These are phyloP conservation scores for Dryas drummondii DNA, from an alignment of 306 rosid genomes.

Conservation along the genomic window DNA sequence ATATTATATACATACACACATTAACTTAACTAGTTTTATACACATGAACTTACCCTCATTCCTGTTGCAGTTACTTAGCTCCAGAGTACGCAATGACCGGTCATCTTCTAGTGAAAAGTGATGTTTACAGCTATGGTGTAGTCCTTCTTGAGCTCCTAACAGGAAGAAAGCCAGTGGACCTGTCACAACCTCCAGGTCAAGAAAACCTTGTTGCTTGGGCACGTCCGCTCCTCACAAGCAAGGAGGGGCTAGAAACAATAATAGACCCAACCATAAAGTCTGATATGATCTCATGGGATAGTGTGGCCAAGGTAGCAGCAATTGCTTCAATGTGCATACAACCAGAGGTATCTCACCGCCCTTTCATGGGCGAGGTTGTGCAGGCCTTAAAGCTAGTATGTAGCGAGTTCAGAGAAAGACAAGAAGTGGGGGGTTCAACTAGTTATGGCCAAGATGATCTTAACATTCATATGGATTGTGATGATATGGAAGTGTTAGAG, in stretches of 20 bases:
- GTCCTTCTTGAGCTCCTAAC: slow-evolving; percentile 93
- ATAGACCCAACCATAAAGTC: slow-evolving; percentile 66
- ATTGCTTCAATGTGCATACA: slow-evolving; percentile 98
- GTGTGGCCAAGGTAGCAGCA: slow-evolving; percentile 81
- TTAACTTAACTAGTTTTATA: background rate
- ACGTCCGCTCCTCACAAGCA: slow-evolving; percentile 81
- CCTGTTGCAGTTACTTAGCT: slow-evolving; percentile 77
- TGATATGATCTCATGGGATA: slow-evolving; percentile 43
- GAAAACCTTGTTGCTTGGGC: slow-evolving; percentile 92
- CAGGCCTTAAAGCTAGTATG: slow-evolving; percentile 96
- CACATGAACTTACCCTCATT: background rate
- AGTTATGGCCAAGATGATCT: slow-evolving; percentile 47
- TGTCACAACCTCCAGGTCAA: slow-evolving; percentile 89
- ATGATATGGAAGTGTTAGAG: slow-evolving; percentile 18
- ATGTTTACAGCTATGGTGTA: slow-evolving; percentile 96
- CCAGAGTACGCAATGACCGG: slow-evolving; percentile 99
- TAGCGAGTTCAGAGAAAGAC: slow-evolving; percentile 66
- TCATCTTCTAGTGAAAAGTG: slow-evolving; percentile 94
- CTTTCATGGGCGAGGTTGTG: slow-evolving; percentile 98
- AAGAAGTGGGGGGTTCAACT: slow-evolving; percentile 41
- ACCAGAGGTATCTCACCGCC: slow-evolving; percentile 90
- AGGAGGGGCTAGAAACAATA: slow-evolving; percentile 66
- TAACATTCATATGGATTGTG: slow-evolving; percentile 32
- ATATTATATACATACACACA: background rate
- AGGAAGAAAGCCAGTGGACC: slow-evolving; percentile 94